Percentiles rank a stretch among this genome's conserved stretches.
phyloP scores from a whole-genome alignment of 176 grass and related monocot species.

The Avena eriantha region DNA sequence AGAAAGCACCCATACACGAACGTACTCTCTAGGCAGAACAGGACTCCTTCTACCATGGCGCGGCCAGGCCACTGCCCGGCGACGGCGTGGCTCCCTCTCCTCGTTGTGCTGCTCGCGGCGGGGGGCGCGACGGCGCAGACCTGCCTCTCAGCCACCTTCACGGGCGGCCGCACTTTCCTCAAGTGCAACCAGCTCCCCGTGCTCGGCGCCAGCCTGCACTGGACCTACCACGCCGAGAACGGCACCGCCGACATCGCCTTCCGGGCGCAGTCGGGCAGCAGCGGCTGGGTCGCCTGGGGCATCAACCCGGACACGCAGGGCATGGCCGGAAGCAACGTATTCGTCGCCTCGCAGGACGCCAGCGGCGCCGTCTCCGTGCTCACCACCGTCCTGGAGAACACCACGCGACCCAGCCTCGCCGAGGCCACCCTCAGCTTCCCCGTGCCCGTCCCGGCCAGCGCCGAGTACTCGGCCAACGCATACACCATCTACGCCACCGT shows the following conservation, averaged over 20 bases:
- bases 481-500: constrained; percentile 87
- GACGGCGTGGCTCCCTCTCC: constrained; percentile 39
- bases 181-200: constrained; percentile 53
- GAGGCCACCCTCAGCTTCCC: constrained; percentile 18
- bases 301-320: constrained; percentile 40
- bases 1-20: not conserved
- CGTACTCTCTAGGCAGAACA: not conserved
- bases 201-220: constrained; percentile 75
- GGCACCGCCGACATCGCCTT: constrained; percentile 73
- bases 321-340: constrained; percentile 60
- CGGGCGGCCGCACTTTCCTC: constrained; percentile 45
- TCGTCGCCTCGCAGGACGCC: constrained; percentile 66
- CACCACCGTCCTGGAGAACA: constrained; percentile 24
- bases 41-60: constrained; percentile 40
- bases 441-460: constrained; percentile 41
- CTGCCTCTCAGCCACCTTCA: constrained; percentile 58
- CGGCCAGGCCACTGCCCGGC: constrained; percentile 16
- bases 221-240: constrained; percentile 79
- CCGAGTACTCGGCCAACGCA: constrained; percentile 50
- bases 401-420: not conserved
- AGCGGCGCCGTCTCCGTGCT: constrained; percentile 43
- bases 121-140: constrained; percentile 46
- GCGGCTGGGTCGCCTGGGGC: constrained; percentile 82
- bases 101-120: constrained; percentile 32
- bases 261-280: constrained; percentile 37